A percentile compares a stretch with the other conserved stretches of the same genome.
Conservation (phyloP, 2,329 filamentous ascomycete species). For the Fusarium circinatum region DNA sequence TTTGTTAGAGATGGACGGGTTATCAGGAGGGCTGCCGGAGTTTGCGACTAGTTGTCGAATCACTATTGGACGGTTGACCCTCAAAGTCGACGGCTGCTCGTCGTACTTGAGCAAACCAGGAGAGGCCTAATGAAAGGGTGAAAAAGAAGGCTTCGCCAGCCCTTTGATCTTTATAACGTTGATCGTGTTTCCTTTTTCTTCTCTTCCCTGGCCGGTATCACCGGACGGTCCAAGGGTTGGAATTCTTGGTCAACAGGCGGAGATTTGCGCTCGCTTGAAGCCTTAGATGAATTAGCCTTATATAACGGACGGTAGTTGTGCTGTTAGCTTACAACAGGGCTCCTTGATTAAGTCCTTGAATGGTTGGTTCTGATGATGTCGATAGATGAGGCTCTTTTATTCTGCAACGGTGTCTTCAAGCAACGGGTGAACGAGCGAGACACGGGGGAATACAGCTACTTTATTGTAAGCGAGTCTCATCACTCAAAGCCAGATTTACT, state of each 20-base stretch:
- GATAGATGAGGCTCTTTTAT: neutral
- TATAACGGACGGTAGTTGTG: conserved; percentile 18
- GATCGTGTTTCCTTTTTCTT: conserved; percentile 7
- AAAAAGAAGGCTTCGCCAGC: neutral
- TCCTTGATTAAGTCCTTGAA: neutral
- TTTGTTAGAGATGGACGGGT: neutral
- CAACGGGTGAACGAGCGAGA: neutral
- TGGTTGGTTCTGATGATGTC: conserved; percentile 5
- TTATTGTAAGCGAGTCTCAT: conserved; percentile 35
- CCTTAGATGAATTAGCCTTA: conserved; percentile 31
- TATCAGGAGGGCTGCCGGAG: neutral
- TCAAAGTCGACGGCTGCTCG: neutral
- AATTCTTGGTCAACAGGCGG: conserved; percentile 30
- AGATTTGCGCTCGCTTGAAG: conserved; percentile 37
- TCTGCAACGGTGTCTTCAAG: neutral
- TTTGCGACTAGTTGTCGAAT: conserved; percentile 20
- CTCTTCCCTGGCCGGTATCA: conserved; percentile 8
- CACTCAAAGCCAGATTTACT: conserved; percentile 11
- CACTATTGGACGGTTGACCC: conserved; percentile 5
- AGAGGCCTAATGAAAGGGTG: conserved; percentile 1
- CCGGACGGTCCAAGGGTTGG: conserved; percentile 22
- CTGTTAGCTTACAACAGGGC: neutral
- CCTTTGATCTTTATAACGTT: conserved; percentile 17
- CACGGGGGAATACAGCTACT: conserved; percentile 7
- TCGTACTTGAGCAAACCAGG: neutral